phyloP scores from a whole-genome alignment of 2,329 filamentous ascomycete genomes.

The Arachnopeziza araneosa region DNA sequence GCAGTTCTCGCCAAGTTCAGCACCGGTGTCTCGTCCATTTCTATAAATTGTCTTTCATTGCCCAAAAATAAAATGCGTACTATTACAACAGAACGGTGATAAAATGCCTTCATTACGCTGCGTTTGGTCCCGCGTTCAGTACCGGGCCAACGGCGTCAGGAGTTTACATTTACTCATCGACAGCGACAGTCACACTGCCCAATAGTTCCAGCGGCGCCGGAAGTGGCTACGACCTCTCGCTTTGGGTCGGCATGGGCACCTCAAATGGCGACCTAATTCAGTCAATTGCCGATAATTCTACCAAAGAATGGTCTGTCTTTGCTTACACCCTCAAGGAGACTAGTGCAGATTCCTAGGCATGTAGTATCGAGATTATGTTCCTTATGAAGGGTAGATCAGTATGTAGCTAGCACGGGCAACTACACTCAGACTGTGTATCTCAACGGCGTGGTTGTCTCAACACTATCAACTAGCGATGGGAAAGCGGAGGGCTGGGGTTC shows the following conservation, averaged over 20 bases:
- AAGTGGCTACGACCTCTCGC: conserved; percentile 32
- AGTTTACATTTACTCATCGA: conserved; percentile 40
- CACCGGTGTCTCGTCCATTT: no score
- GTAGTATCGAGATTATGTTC: conserved; percentile 7
- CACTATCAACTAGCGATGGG: conserved; percentile 39
- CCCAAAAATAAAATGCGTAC: no score
- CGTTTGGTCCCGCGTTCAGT: conserved; percentile 37
- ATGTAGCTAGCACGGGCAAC: conserved; percentile 34
- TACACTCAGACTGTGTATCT: conserved; percentile 37
- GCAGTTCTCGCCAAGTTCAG: no score
- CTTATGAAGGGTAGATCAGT: conserved; percentile 29
- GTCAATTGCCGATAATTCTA: conserved; percentile 39
- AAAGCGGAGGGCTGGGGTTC: conserved; percentile 39
- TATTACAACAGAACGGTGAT: no score
- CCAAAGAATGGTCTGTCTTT: conserved; percentile 37
- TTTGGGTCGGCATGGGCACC: conserved; percentile 46
- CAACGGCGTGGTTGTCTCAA: conserved; percentile 35
- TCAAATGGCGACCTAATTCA: conserved; percentile 42
- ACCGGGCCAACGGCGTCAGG: conserved; percentile 37
- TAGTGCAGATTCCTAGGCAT: conserved; percentile 26
- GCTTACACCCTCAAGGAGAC: conserved; percentile 38
- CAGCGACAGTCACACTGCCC: conserved; percentile 39
- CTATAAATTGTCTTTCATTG: no score
- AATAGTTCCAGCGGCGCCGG: conserved; percentile 32
- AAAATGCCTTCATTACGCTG: no score